Evolutionary conservation across 2,329 filamentous ascomycete genomes (phyloP), one percentile per base, ranked within the genome.

Genomic region (Hansfordia pulvinata): DNA sequence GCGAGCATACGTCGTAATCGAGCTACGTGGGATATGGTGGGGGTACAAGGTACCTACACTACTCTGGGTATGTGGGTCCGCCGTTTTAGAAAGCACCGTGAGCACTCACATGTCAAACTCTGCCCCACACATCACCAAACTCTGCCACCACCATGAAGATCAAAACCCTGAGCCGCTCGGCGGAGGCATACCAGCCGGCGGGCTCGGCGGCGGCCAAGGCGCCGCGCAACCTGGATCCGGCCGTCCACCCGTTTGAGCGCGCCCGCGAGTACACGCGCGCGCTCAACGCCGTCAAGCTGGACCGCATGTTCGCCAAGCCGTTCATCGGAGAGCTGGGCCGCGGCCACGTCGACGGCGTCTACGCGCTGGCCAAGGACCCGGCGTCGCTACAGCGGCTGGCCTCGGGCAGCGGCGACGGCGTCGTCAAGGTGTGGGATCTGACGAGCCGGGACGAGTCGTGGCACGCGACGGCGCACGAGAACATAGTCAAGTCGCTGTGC

Each of bases 371-470:
- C 32, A 85, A 85, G 50, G 83, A 90, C 40, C 78, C 79, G 6
- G 73, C 71, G 39, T 76, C 75, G 6, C 55, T 88, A 15, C 69
- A 83, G 40, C 63, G 76, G 30, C 70, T 86, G 40, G 83, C 85
- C 6, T 88, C 80, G 44, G 85, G 82, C 22, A 84, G 78, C 39
- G 86, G 86, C 36, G 90, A 98, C 52, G 88, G 90, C 37, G 74
- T 94, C 8, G 71, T 98, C 31, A 98, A 98, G 55, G 79, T 90
- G 18, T 93, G 85, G 85, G 78, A 92, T 52, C 58, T 90, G 39
- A 69, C 75, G 7, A 76, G 63, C 28, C 62, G 71, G 31, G 69
- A 76, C n/a, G 77, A 88, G 44, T 63, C 71, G 21, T 84, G 76
- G 71, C 65, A 77, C 38, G 67, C 66, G 1, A 71, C 79, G 35